phyloP scores from a whole-genome alignment of 2,329 filamentous ascomycete species.

The Penicillium glabrum region DNA sequence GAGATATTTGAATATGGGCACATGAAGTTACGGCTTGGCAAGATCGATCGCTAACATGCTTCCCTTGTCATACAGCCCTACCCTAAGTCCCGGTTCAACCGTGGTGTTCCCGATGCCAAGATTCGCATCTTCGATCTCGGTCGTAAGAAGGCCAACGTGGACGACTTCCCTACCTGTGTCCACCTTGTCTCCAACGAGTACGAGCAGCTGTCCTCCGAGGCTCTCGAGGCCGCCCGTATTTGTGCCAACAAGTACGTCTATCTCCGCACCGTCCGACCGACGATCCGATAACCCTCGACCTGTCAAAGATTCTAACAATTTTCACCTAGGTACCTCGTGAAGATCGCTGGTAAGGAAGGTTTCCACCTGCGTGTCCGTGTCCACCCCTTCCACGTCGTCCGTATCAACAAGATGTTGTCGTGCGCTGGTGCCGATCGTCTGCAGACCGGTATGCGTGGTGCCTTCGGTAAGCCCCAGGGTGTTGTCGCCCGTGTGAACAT shows the following conservation, averaged over 20 bases:
- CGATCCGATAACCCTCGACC: not conserved
- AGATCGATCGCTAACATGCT: constrained; percentile 21
- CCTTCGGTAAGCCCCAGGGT: constrained; percentile 99
- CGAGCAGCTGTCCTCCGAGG: constrained; percentile 99
- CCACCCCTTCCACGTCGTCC: constrained; percentile 99
- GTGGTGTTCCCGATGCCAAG: constrained; percentile 83
- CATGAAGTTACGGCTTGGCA: constrained; percentile 3
- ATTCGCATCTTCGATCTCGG: constrained; percentile 98
- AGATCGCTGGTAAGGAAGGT: constrained; percentile 68
- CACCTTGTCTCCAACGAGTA: constrained; percentile 99
- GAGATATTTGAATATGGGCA: not conserved
- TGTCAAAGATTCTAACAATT: constrained; percentile 8
- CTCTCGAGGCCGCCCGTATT: constrained; percentile 99
- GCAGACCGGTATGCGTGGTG: constrained; percentile 99
- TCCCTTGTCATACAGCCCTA: constrained; percentile 65
- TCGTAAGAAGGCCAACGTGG: constrained; percentile 97
- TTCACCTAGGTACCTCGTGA: constrained; percentile 61
- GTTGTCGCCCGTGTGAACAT: constrained; percentile 99
- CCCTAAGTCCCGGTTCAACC: constrained; percentile 99
- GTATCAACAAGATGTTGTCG: constrained; percentile 99
- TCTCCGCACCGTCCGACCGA: not conserved
- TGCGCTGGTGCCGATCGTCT: constrained; percentile 99
- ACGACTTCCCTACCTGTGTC: constrained; percentile 99
- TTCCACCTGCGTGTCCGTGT: constrained; percentile 75
- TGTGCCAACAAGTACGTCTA: constrained; percentile 92